Conservation (phyloP, 768 basidiomycete species). For the Leccinum truebloodii region DNA sequence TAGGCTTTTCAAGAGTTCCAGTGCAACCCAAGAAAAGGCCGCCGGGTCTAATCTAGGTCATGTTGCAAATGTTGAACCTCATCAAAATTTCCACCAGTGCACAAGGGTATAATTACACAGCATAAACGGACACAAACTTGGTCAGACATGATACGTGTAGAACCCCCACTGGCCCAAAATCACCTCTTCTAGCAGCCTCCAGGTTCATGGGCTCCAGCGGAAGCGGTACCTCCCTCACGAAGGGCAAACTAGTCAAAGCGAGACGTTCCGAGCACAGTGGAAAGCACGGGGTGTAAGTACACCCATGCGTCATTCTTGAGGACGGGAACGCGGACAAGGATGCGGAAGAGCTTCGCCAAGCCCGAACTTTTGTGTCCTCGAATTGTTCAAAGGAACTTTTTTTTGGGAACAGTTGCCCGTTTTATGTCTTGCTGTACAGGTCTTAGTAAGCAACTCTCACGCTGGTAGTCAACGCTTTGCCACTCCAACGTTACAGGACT, state of each 20-base stretch:
- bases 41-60: too few relatives aligned
- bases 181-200: slow-evolving; percentile 38
- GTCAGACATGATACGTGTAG: slow-evolving; percentile 30
- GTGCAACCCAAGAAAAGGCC: too few relatives aligned
- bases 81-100: too few relatives aligned
- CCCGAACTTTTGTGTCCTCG: slow-evolving; percentile 48
- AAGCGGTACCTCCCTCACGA: slow-evolving; percentile 64
- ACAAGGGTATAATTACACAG: background rate
- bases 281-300: slow-evolving; percentile 36
- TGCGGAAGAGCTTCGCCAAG: slow-evolving; percentile 77
- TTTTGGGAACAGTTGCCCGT: too few relatives aligned
- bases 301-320: slow-evolving; percentile 59
- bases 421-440: too few relatives aligned
- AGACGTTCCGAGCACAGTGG: slow-evolving; percentile 36
- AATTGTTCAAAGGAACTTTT: too few relatives aligned
- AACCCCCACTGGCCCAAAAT: slow-evolving; percentile 31
- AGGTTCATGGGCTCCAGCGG: slow-evolving; percentile 71
- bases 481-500: too few relatives aligned
- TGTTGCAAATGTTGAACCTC: too few relatives aligned
- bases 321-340: slow-evolving; percentile 97
- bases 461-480: background rate
- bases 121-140: background rate
- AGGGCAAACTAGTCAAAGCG: slow-evolving; percentile 45
- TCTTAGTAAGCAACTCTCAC: too few relatives aligned
- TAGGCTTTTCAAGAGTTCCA: too few relatives aligned